Base-by-base conservation (phyloP, 2,329 filamentous ascomycete species). In the Mycogone perniciosa region DNA sequence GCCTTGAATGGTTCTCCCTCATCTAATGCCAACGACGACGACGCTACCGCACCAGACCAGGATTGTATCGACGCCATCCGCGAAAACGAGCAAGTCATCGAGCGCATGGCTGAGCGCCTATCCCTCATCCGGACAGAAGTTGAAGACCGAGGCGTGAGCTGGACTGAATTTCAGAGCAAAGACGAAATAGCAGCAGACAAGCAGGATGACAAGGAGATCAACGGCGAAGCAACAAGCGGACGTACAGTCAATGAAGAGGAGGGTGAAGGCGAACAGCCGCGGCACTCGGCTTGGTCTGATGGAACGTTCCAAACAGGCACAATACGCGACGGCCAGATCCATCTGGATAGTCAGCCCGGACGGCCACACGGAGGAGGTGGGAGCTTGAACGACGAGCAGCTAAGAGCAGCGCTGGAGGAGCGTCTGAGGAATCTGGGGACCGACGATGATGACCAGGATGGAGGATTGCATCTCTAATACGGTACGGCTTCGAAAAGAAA, bases 61-160 rank as follows among this genome's bases (percentile, higher is more conserved):
- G 86, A 88, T 65, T 91, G 87, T 71, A 71, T 81, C 57, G 85
- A 89, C 52, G 87, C 86, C 52, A 86, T 90, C 63, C 66, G 70
- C 51, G 86, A 91, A 68, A 90, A 90, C 67, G 76, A 83, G 59
- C 66, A 63, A 20, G 85, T 90, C 51, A 85, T 91, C 51, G 73
- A 67, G 54, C 77, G 85, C 59, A 86, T 89, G 79, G 72, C 77
- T 54, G 78, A 82, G 68, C 75, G 86, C 64, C 77, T 89, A 55
- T 72, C 71, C 49, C 65, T 89, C 45, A 71, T 89, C 54, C 79
- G 76, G 57, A 70, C 63, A 39, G 87, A 91, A 70, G 81, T 89
- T 7, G 79, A 83, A 66, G 61, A 62, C 7, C 69, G 82, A 4
- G 81, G 82, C 2, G 57, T 74, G 50, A 74, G 67, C 60, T 85